phyloP scores from a whole-genome alignment of 805 yeast genomes.

The Monosporozyma unispora region DNA sequence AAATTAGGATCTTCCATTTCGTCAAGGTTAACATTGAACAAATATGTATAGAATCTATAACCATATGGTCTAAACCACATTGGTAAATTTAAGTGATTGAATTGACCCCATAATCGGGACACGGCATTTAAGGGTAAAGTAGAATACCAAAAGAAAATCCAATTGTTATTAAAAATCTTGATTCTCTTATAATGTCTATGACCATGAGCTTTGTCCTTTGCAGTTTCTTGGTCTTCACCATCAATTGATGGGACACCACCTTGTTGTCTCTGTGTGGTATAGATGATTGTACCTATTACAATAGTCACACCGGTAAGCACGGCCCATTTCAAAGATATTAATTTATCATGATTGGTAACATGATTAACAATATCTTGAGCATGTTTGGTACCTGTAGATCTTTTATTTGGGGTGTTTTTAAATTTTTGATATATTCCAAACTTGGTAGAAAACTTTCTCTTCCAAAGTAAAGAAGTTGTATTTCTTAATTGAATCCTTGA shows the following conservation, averaged over 20 bases:
- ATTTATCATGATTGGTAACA: background rate
- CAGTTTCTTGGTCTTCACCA: conserved; percentile 4
- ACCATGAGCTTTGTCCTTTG: conserved; percentile 12
- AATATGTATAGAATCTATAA: conserved; percentile 60
- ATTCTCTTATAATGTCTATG: conserved; percentile 26
- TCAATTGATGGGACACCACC: conserved; percentile 20
- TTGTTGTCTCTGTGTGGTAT: conserved; percentile 13
- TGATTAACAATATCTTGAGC: background rate
- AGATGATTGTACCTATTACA: conserved; percentile 19
- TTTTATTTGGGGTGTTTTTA: background rate
- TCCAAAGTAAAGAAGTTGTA: conserved; percentile 21
- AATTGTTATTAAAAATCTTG: conserved; percentile 39
- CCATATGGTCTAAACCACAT: conserved; percentile 81
- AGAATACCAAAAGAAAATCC: conserved; percentile 85
- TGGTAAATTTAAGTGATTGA: conserved; percentile 77
- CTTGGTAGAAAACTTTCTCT: conserved; percentile 12
- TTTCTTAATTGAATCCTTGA: conserved; percentile 19
- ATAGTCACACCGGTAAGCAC: conserved; percentile 26
- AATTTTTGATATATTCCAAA: background rate
- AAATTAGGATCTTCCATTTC: conserved; percentile 84
- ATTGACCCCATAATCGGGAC: conserved; percentile 90
- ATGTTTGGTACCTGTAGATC: background rate
- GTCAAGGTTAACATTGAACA: conserved; percentile 82
- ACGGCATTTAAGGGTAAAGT: conserved; percentile 85
- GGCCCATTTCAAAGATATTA: conserved; percentile 19